phyloP scores from a whole-genome alignment of 768 basidiomycete genomes.

The Lactifluus pinguis region DNA sequence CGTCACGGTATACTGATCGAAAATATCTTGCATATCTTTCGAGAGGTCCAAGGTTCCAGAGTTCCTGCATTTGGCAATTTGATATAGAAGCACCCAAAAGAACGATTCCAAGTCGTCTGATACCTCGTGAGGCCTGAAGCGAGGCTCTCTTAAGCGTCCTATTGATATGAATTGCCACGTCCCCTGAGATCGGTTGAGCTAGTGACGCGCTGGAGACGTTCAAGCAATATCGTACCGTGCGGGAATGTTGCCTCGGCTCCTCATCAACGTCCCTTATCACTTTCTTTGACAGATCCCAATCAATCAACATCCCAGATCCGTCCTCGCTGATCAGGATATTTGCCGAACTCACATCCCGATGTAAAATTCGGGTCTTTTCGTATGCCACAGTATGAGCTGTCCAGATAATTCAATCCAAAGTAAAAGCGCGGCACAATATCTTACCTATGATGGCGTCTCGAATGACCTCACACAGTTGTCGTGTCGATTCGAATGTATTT shows the following conservation, averaged over 20 bases:
- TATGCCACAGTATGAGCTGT: neutral
- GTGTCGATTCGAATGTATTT: neutral
- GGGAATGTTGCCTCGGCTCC: neutral
- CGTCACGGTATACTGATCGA: neutral
- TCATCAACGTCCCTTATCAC: neutral
- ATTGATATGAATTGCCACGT: constrained; percentile 19
- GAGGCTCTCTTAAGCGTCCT: neutral
- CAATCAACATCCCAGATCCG: neutral
- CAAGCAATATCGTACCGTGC: neutral
- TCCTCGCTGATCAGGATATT: neutral
- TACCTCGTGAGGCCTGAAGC: neutral
- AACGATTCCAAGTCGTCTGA: constrained; percentile 19
- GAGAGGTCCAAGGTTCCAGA: neutral
- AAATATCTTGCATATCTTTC: neutral
- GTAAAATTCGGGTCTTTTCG: neutral
- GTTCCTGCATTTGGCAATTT: neutral
- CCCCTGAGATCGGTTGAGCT: neutral
- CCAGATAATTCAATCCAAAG: neutral
- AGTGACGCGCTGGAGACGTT: neutral
- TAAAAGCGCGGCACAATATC: neutral
- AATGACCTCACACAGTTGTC: neutral
- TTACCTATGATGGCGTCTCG: neutral
- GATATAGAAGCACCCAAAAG: constrained; percentile 13
- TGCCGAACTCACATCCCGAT: constrained; percentile 1
- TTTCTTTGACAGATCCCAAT: constrained; percentile 1